Conservation (phyloP, 331 rosid species). For the Cydonia oblonga region DNA sequence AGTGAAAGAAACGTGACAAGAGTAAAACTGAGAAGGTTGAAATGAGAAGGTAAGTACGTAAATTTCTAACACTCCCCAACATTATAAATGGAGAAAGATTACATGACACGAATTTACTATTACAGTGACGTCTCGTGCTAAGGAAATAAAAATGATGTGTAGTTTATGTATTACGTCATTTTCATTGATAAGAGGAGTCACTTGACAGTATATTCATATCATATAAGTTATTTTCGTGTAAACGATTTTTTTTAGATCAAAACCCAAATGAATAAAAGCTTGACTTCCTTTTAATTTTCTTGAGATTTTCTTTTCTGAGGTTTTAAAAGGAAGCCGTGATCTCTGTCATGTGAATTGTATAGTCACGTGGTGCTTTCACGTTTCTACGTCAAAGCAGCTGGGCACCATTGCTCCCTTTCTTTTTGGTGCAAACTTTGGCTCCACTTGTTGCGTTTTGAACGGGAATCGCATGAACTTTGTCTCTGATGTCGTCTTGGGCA, state of each 20-base stretch:
- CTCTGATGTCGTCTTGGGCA: neutral
- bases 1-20: too few relatives aligned
- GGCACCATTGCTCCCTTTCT: neutral
- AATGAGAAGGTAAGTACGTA: too few relatives aligned
- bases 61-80: too few relatives aligned
- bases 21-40: too few relatives aligned
- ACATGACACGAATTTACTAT: too few relatives aligned
- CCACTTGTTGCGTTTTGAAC: neutral
- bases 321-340: neutral
- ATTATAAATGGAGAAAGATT: too few relatives aligned
- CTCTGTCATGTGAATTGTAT: neutral
- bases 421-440: neutral
- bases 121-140: too few relatives aligned
- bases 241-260: too few relatives aligned
- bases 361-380: neutral
- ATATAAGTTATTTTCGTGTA: too few relatives aligned
- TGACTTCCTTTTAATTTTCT: neutral
- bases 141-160: too few relatives aligned
- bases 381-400: neutral
- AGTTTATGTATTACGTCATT: too few relatives aligned
- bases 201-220: fast-evolving
- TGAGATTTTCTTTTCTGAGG: neutral
- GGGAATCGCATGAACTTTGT: neutral
- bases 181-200: fast-evolving
- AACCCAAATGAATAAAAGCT: neutral